Evolutionary conservation across 371 early-diverging fungal species (phyloP), one percentile per base, ranked within the genome.

Genomic region (Lichtheimia corymbifera): DNA sequence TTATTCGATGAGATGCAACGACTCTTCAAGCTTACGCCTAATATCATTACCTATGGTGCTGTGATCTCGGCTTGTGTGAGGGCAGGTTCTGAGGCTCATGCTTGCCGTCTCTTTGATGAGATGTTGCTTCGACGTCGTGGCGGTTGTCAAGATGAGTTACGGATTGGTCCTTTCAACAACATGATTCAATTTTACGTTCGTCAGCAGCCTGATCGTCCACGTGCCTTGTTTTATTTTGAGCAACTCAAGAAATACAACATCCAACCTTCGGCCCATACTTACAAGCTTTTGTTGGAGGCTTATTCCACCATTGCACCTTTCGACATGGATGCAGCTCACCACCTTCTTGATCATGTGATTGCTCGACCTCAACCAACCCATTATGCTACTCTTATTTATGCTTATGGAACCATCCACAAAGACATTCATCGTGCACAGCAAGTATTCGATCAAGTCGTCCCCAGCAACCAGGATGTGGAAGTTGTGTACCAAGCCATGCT

Each of bases 141-240:
- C 35, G 9, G 35, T 9, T 35, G 35, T 35, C 71, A 70, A 55
- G 83, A 80, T 58, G 78, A 83, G 28, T 83, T 83, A 53, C 74
- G 70, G 41, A 79, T 85, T 14, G 85, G 81, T 25, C 85, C 84
- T 0, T 85, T 83, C 56, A 87, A 87, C 58, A 75, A 83, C 54
- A 85, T 87, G 85, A 87, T 87, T 50, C 87, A 87, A 56, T 84
- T 84, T 51, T 85, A 85, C 62, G 83, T 83, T 3, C 83, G 85
- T 45, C 84, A 87, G 43, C 77, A 83, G 52, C 84, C 77, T 41
- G 74, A 87, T 57, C 81, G 87, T 13, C 65, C 71, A 12, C 76
- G 77, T 3, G 85, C 79, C 1, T 61, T 87, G 43, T 61, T 70
- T 9, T 87, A 84, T 61, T 87, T 80, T 53, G 61, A 70, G 6